Evolutionary conservation across 257 asterid species (phyloP).

Genomic region (Solanum stenotomum): DNA sequence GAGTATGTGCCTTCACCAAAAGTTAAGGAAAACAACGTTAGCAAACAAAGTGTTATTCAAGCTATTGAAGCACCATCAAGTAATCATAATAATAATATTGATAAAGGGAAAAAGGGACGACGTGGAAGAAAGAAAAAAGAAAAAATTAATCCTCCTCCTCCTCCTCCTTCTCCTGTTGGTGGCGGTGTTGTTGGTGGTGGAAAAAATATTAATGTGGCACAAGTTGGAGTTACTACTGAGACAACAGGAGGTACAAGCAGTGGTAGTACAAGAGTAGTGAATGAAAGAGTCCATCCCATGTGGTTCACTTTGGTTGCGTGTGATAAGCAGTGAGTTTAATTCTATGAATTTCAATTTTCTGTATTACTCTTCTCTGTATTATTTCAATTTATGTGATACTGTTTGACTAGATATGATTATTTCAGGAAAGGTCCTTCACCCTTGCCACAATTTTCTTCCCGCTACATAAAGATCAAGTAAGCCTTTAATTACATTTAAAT

Average conservation of each 20-base stretch:
- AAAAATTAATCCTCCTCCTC: background rate
- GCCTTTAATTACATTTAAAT: background rate
- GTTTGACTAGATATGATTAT: background rate
- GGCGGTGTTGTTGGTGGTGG: background rate
- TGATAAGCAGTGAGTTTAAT: constrained; percentile 8
- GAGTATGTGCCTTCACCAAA: background rate
- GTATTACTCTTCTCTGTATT: background rate
- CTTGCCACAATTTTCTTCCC: constrained; percentile 3
- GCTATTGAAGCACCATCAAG: background rate
- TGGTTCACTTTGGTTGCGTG: constrained; percentile 20
- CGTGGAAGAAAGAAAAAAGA: background rate
- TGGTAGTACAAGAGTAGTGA: background rate
- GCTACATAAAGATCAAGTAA: constrained; percentile 12
- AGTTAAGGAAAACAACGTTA: background rate
- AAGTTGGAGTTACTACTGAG: background rate
- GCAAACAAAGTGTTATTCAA: background rate
- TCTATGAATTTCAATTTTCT: background rate
- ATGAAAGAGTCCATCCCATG: background rate
- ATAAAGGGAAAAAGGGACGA: background rate
- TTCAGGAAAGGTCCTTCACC: background rate
- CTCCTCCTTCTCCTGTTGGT: background rate
- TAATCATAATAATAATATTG: background rate
- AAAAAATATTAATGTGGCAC: background rate
- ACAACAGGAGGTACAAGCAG: background rate
- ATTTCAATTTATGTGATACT: background rate